phyloP scores from a whole-genome alignment of 2,329 filamentous ascomycete genomes.

The Monosporascus sp. region DNA sequence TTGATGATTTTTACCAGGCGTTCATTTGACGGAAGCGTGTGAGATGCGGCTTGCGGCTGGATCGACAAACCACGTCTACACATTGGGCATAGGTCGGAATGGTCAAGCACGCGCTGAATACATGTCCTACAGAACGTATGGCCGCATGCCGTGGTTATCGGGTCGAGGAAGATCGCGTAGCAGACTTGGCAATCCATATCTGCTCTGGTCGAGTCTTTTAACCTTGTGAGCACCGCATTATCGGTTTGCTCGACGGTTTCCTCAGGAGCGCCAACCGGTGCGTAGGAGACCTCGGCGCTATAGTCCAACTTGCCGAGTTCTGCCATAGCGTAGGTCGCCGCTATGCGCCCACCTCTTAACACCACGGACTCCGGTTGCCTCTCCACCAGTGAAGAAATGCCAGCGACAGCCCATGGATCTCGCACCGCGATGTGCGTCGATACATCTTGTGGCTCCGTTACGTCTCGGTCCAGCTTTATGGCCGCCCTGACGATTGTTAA shows the following conservation, averaged over 20 bases:
- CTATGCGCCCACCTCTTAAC: constrained; percentile 53
- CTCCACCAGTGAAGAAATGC: constrained; percentile 35
- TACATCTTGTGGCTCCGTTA: constrained; percentile 29
- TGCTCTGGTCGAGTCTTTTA: constrained; percentile 58
- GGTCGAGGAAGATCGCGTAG: constrained; percentile 75
- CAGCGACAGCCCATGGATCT: constrained; percentile 37
- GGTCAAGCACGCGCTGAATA: constrained; percentile 69
- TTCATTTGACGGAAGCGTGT: constrained; percentile 52
- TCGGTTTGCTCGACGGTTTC: constrained; percentile 36
- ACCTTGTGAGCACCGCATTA: constrained; percentile 43
- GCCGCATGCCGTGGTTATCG: constrained; percentile 78
- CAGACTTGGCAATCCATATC: constrained; percentile 89
- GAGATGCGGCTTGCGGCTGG: constrained; percentile 36
- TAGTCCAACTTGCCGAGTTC: constrained; percentile 30
- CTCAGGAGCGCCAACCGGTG: constrained; percentile 22
- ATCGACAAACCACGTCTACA: constrained; percentile 64
- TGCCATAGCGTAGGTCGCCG: constrained; percentile 63
- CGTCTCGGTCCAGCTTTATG: constrained; percentile 37
- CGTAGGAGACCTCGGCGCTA: constrained; percentile 22
- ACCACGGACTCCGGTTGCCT: constrained; percentile 29
- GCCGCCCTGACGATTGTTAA: constrained; percentile 54
- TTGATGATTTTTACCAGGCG: constrained; percentile 59
- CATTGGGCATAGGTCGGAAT: constrained; percentile 73
- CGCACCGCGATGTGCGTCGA: constrained; percentile 34
- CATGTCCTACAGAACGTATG: constrained; percentile 87